Evolutionary conservation across 257 asterid species (phyloP), one percentile per base, ranked within the genome.

Genomic region (Jacaranda copaia): DNA sequence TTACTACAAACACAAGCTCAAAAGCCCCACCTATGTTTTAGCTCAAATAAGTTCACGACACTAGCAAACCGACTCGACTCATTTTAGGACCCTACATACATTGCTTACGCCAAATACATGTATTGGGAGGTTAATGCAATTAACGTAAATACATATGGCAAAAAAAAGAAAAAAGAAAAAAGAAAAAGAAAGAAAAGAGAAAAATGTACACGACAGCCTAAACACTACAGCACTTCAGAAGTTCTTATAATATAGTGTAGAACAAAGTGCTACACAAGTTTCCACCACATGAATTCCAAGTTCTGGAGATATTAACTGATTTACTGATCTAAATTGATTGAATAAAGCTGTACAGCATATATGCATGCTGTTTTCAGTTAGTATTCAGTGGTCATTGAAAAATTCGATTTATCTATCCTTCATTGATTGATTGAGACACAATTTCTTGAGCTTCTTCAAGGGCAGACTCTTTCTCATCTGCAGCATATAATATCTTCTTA

Each of bases 361-460:
- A 5, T 5, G 36, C 1, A 14, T 3, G 10, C 36, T 36, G 40
- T 15, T 76, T 70, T 46, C 46, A 48, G 76, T 79, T 73, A 72
- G 72, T 70, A 46, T 63, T 75, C 80, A 79, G 32, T 25, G 32
- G 32, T 25, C 32, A 25, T 25, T 2, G 32, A 25, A 25, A 25
- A 25, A 25, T 25, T 25, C 32, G 32, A 25, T 25, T 25, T 25
- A 25, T 25, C 32, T 25, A 25, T 25, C 32, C 32, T 25, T 25
- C 32, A 25, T 1, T 25, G 2, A 25, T 49, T 61, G 72, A 71
- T 57, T 85, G 77, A 46, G 81, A 66, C 61, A 88, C 78, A 10
- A 92, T 85, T 74, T 87, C 91, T 86, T 90, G 96, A 78, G 97
- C 98, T 86, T 91, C 97, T 56, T 80, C 86, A 57, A 92, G 89